A percentile compares a stretch with the other conserved stretches of the same genome.
phyloP scores from a whole-genome alignment of 2,329 filamentous ascomycete genomes.

The Cryphonectria radicalis region DNA sequence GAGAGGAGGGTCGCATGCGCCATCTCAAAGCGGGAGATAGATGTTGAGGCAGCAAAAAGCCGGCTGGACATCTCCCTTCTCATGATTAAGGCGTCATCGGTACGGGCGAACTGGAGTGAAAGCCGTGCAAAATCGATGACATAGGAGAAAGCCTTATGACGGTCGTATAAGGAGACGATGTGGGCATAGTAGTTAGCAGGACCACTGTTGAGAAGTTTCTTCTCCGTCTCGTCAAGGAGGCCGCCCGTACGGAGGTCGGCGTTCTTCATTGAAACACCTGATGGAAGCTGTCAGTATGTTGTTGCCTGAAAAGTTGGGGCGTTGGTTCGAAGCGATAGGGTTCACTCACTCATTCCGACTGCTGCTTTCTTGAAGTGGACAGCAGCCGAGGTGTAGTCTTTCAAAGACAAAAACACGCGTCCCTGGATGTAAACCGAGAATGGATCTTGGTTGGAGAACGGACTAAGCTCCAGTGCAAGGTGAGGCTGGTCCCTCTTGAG shows the following conservation, averaged over 20 bases:
- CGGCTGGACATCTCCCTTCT: slow-evolving; percentile 78
- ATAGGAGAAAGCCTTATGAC: slow-evolving; percentile 74
- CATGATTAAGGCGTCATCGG: slow-evolving; percentile 43
- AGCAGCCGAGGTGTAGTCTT: slow-evolving; percentile 74
- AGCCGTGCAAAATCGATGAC: slow-evolving; percentile 83
- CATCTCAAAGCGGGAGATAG: slow-evolving; percentile 78
- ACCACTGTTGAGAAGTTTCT: slow-evolving; percentile 70
- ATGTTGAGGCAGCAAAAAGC: slow-evolving; percentile 80
- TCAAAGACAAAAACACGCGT: slow-evolving; percentile 73
- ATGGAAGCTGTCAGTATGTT: slow-evolving; percentile 35
- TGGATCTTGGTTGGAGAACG: slow-evolving; percentile 60
- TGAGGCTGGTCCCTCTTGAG: slow-evolving; percentile 64
- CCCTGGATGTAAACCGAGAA: slow-evolving; percentile 85
- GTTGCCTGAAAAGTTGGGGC: background rate
- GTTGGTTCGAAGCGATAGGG: background rate
- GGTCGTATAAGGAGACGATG: slow-evolving; percentile 80
- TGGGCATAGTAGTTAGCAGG: slow-evolving; percentile 86
- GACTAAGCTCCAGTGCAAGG: slow-evolving; percentile 59
- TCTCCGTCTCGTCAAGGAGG: slow-evolving; percentile 77
- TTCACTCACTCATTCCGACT: slow-evolving; percentile 75
- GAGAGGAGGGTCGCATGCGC: slow-evolving; percentile 80
- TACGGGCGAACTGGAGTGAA: slow-evolving; percentile 66
- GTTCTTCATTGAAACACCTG: slow-evolving; percentile 52
- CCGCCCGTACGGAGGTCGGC: slow-evolving; percentile 61
- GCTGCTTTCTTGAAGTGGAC: slow-evolving; percentile 81